Conservation (phyloP, 2,329 filamentous ascomycete genomes). For the Trichophyton benhamiae region DNA sequence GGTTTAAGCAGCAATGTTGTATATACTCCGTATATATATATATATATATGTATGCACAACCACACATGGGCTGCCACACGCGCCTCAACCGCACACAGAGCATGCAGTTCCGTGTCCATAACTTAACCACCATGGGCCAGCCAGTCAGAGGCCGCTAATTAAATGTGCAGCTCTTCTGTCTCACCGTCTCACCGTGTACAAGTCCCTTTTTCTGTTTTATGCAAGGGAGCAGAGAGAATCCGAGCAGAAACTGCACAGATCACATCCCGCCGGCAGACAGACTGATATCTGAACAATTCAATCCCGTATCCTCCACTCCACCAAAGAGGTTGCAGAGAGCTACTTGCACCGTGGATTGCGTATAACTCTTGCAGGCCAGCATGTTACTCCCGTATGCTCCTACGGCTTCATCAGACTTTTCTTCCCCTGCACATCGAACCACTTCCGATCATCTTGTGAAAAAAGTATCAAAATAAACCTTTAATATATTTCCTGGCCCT, state of each 20-base stretch:
- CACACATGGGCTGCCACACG: neutral
- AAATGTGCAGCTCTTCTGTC: neutral
- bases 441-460: neutral
- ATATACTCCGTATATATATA: too few relatives aligned
- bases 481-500: neutral
- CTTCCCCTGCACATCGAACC: neutral
- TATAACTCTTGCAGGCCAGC: neutral
- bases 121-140: too few relatives aligned
- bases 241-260: neutral
- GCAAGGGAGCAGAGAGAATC: neutral
- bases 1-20: too few relatives aligned
- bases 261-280: neutral
- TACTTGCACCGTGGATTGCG: neutral
- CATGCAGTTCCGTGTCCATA: too few relatives aligned
- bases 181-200: neutral
- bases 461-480: neutral
- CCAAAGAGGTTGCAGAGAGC: neutral
- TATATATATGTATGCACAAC: neutral
- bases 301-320: neutral
- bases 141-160: too few relatives aligned
- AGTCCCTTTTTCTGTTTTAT: neutral
- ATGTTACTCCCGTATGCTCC: too few relatives aligned
- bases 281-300: neutral
- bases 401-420: neutral
- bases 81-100: neutral